Base-by-base conservation (phyloP, 2,329 filamentous ascomycete species). In the Trichoderma afroharzianum region DNA sequence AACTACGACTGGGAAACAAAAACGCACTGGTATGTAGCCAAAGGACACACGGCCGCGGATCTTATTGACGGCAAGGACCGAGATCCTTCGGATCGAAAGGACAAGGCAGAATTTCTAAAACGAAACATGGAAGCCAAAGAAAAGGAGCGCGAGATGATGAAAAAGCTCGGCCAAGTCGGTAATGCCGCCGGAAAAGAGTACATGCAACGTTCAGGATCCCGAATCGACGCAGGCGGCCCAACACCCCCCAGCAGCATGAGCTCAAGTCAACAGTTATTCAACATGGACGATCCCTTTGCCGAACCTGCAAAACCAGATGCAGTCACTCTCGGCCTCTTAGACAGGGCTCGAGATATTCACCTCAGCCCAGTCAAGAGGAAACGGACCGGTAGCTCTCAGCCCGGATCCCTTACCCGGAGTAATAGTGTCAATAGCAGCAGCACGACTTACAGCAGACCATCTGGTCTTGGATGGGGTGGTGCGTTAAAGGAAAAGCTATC, bases 81-180 rank as follows among this genome's bases (percentile, higher is more conserved):
- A 71, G 86, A 86, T 21, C 84, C 87, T 15, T 84, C 86, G 0
- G 87, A 90, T 69, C 86, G 88, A 36, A 87, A 85, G 33, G 90
- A 90, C 75, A 86, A 88, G 72, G 88, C 90, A 66, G 92, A 94
- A 74, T 87, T 88, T 21, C 81, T 93, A 74, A 90, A 89, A 73
- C 86, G 90, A 71, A 87, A 87, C 4, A 82, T 94, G 6, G 87
- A 89, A 6, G 88, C 87, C 15, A 87, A 89, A 75, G 92, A 95
- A 79, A 91, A 88, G 77, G 93, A 95, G 79, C 85, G 89, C 24
- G 90, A 93, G 28, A 86, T 96, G 63, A 91, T 90, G 74, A 89
- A 88, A 78, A 89, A 88, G 75, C 84, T 96, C 3, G 88, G 88
- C 11, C 83, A 87, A 64, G 83, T 90, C 72, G 92, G 92, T 11